Evolutionary conservation across 768 basidiomycete genomes (phyloP).

Genomic region (Xanthoconium purpureum): DNA sequence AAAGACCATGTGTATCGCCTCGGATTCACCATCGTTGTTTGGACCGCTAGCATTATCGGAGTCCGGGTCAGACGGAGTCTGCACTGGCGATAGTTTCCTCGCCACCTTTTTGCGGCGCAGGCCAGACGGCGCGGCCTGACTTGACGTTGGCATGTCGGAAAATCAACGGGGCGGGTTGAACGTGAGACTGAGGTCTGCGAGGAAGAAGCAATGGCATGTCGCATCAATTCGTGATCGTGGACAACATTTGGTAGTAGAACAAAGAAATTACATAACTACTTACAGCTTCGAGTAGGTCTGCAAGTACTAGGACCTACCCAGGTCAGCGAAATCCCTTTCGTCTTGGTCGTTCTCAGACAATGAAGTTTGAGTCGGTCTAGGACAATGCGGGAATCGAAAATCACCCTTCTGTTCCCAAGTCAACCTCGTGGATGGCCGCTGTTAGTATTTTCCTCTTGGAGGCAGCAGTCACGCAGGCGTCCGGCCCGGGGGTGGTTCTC

Average conservation of each 20-base stretch:
- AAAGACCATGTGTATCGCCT: not conserved
- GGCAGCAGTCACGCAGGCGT: too few species aligned
- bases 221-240: not conserved
- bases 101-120: conserved; percentile 11
- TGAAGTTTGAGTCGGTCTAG: too few species aligned
- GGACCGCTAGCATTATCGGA: not conserved
- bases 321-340: too few species aligned
- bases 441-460: too few species aligned
- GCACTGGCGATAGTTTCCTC: conserved; percentile 6
- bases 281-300: not conserved
- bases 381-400: too few species aligned
- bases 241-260: not conserved
- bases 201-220: too few species aligned
- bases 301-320: too few species aligned
- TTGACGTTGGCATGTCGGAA: conserved; percentile 8
- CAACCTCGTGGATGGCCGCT: too few species aligned
- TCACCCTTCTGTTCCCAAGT: too few species aligned
- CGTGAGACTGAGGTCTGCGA: not conserved
- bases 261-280: not conserved
- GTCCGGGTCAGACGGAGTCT: conserved; percentile 2
- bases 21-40: conserved; percentile 9
- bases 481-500: too few species aligned
- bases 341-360: too few species aligned
- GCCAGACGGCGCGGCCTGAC: not conserved
- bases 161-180: not conserved